These are phyloP conservation scores for Candolleomyces efflorescens DNA, from an alignment of 768 basidiomycete genomes.

Conservation along the genomic window DNA sequence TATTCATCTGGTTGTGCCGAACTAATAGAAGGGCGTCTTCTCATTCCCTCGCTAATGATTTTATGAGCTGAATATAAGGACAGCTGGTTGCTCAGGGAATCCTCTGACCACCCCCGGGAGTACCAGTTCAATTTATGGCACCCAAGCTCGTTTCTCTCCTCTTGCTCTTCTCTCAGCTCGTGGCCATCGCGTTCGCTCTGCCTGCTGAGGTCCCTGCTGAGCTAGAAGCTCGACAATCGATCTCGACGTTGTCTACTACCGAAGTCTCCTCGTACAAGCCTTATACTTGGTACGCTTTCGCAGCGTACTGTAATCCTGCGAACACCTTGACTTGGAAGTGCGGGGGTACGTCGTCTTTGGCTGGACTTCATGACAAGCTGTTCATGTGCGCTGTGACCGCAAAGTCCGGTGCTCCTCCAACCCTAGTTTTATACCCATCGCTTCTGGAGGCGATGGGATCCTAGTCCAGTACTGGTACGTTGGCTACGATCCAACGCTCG, in stretches of 20 bases:
- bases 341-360: slow-evolving; percentile 26
- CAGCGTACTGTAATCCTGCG: slow-evolving; percentile 43
- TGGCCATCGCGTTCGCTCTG: background rate
- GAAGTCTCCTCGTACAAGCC: slow-evolving; percentile 40
- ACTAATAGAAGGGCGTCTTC: too few species aligned
- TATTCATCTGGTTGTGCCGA: too few species aligned
- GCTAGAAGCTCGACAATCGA: slow-evolving; percentile 17
- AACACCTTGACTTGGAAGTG: slow-evolving; percentile 47
- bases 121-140: background rate
- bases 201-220: slow-evolving; percentile 18
- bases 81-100: too few species aligned
- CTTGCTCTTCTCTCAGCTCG: slow-evolving; percentile 1
- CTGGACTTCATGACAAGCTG: background rate
- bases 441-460: slow-evolving; percentile 45
- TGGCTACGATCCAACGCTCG: slow-evolving; percentile 32
- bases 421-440: slow-evolving; percentile 38
- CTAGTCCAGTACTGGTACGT: slow-evolving; percentile 44
- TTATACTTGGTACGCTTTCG: slow-evolving; percentile 43
- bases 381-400: background rate
- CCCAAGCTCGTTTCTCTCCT: background rate
- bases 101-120: background rate
- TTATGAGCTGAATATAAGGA: too few species aligned
- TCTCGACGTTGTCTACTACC: slow-evolving; percentile 31
- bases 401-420: slow-evolving; percentile 7
- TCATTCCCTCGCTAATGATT: too few species aligned